phyloP scores from a whole-genome alignment of 2,329 filamentous ascomycete genomes.

The Fusarium sulawesiense region DNA sequence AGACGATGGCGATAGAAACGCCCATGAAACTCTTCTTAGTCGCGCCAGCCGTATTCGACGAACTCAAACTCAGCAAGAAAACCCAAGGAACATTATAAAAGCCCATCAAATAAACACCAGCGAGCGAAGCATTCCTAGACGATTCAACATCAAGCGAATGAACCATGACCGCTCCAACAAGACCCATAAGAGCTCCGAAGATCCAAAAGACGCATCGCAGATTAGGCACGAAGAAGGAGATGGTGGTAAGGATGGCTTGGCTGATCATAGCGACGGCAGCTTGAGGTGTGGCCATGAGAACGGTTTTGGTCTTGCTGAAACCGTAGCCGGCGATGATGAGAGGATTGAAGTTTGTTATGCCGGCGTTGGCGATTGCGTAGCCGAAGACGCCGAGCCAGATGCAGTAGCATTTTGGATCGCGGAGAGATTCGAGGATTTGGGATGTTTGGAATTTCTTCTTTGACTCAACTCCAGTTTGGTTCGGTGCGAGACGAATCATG shows the following conservation, averaged over 20 bases:
- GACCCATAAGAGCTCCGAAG: conserved; percentile 32
- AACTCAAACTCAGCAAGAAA: conserved; percentile 46
- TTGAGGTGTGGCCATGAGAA: conserved; percentile 49
- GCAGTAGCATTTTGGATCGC: conserved; percentile 41
- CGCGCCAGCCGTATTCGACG: conserved; percentile 47
- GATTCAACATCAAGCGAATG: conserved; percentile 36
- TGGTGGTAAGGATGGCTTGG: conserved; percentile 36
- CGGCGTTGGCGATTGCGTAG: conserved; percentile 75
- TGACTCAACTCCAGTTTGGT: not conserved
- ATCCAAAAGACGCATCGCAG: conserved; percentile 50
- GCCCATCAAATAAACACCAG: conserved; percentile 50
- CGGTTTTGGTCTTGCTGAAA: conserved; percentile 45
- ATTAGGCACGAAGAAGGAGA: conserved; percentile 46
- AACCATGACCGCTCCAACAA: conserved; percentile 46
- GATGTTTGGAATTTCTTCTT: conserved; percentile 33
- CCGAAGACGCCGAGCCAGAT: conserved; percentile 57
- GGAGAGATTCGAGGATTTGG: conserved; percentile 39
- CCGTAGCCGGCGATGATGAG: conserved; percentile 70
- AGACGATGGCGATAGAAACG: conserved; percentile 46
- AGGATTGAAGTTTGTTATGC: conserved; percentile 72
- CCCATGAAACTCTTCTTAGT: conserved; percentile 50
- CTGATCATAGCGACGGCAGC: conserved; percentile 49
- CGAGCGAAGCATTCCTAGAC: conserved; percentile 42
- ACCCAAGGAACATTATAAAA: conserved; percentile 51
- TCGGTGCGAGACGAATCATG: not conserved